Evolutionary conservation across 2,329 filamentous ascomycete genomes (phyloP), one percentile per base, ranked within the genome.

Genomic region (Fusarium decemcellulare): DNA sequence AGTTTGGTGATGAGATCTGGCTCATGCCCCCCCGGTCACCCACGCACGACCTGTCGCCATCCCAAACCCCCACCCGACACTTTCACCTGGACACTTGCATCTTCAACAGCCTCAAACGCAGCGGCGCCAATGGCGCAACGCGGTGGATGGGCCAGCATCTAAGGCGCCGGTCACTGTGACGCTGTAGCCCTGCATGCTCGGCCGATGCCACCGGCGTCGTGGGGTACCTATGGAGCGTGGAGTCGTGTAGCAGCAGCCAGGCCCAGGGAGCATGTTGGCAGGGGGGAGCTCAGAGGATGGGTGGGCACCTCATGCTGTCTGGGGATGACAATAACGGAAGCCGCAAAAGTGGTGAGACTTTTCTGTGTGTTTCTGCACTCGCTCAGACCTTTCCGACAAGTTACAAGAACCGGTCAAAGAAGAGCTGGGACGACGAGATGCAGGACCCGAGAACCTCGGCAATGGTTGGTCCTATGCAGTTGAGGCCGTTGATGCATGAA

Each of bases 51-150:
- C 18, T 57, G 37, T 54, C 39, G 51, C 51, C 39, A 54, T 54
- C 37, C 36, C 36, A 44, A 56, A 59, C 67, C 62, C 67, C 66
- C 44, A 69, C 61, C 29, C 36, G 9, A 36, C 18, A 47, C 16
- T 57, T 37, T 59, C 40, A 8, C 39, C 47, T 43, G 30, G 48
- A 50, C 62, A 34, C 44, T 67, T 37, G 27, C 67, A 70, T 63
- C 58, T 63, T 67, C 58, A 67, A 67, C 42, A 63, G 42, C 58
- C 50, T 67, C 67, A 70, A 67, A 70, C 67, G 32, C 67, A 42
- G 50, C 50, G 58, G 40, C 46, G 59, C 59, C 69, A 68, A 60
- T 63, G 58, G 42, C 59, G 61, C 63, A 60, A 43, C 46, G 51
- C 54, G 53, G 30, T 42, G 58, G 46, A 47, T 57, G 40, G 32